Percentiles rank a stretch among this genome's conserved stretches.
phyloP scores from a whole-genome alignment of 805 yeast species.

The Saccharomyces mikatae region DNA sequence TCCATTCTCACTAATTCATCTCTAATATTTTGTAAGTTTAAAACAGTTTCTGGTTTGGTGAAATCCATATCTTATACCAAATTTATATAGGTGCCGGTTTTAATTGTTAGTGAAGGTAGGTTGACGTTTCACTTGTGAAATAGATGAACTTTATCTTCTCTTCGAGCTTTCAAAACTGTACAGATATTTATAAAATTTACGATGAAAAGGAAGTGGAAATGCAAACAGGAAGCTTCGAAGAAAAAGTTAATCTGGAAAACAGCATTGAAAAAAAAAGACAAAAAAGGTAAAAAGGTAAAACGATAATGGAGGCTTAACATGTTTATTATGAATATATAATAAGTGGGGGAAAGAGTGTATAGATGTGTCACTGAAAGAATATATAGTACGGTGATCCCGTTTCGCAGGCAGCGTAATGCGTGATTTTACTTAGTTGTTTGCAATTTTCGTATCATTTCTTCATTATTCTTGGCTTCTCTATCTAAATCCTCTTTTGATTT shows the following conservation, averaged over 20 bases:
- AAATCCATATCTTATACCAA: conserved; percentile 56
- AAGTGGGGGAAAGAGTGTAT: not conserved
- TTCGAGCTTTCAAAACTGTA: not conserved
- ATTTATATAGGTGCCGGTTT: not conserved
- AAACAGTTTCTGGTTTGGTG: conserved; percentile 70
- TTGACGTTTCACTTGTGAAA: not conserved
- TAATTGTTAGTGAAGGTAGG: not conserved
- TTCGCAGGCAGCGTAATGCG: not conserved
- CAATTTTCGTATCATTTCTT: conserved; percentile 44
- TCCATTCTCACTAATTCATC: conserved; percentile 86
- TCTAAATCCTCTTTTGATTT: conserved; percentile 28
- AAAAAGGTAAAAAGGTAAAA: not conserved
- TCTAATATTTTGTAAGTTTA: conserved; percentile 75
- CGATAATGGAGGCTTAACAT: not conserved
- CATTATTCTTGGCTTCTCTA: conserved; percentile 52
- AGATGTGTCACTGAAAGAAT: not conserved
- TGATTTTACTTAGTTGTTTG: not conserved
- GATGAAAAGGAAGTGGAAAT: not conserved
- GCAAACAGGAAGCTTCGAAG: not conserved
- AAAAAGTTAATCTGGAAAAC: not conserved
- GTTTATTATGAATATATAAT: not conserved
- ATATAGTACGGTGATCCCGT: not conserved
- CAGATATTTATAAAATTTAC: not conserved
- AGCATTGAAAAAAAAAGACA: not conserved
- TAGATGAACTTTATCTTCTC: not conserved